Base-by-base conservation (phyloP, 768 basidiomycete species). In the Austroboletus eburneus region DNA sequence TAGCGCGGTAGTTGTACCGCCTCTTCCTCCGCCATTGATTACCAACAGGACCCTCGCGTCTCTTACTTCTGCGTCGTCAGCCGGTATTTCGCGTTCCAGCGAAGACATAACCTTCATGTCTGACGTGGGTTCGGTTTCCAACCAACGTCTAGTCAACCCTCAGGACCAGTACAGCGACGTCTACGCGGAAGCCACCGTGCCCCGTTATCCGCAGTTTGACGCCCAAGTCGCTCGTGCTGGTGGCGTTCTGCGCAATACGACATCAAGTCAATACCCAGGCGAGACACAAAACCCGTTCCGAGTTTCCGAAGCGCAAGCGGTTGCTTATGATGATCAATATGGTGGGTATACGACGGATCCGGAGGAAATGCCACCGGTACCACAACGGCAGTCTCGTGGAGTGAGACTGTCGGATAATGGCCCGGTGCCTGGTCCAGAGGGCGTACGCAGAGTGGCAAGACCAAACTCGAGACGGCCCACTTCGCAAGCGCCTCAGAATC, bases 321-420 rank as follows among this genome's bases (percentile, higher is more conserved):
- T 69, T 55, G 51, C 70, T 62, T 62, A 75, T 65, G 68, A 70
- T 48, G 67, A 66, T 41, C 55, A 67, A 50, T 60, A 63, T 55
- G 54, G 53, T 42, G 49, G 63, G 41, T 68, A 66, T 48, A 52
- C 48, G 27, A 52, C 59, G 24, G 72, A 74, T 39, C 62, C 66
- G 18, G 74, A 73, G 52, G 71, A 74, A 43, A 43, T 58, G 9
- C 49, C 35, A 23, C 54, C 42, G n/a, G 30, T 58, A 22, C 38
- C 42, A 33, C 54, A 39, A 17, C 56, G 56, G 39, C 57, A 55
- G 40, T 62, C 67, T 5, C 78, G 87, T 10, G 91, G 93, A 20
- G 76, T 96, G 39, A 83, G 83, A 37, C 67, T 97, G 46, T 79
- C 78, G 45, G 94, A 97, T 55, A 70, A 79, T 57, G 94, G 94